These are phyloP conservation scores for Hevea brasiliensis DNA, from an alignment of 345 rosid genomes.

Conservation along the genomic window DNA sequence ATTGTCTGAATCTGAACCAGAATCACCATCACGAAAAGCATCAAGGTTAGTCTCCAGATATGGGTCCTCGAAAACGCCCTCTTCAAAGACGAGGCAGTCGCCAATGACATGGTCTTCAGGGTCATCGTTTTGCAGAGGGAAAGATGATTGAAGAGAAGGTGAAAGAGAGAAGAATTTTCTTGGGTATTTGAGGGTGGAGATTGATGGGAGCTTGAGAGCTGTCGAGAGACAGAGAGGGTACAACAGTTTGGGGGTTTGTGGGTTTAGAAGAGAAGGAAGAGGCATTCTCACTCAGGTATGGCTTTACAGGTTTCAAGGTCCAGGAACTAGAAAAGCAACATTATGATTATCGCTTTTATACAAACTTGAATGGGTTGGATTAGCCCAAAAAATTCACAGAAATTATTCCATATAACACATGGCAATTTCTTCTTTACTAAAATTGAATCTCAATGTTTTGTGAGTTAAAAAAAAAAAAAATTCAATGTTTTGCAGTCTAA, in stretches of 20 bases:
- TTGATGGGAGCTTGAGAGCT: slow-evolving; percentile 15
- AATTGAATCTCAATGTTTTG: no score
- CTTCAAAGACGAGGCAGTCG: slow-evolving; percentile 91
- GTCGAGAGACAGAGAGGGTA: slow-evolving; percentile 9
- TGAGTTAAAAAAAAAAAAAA: no score
- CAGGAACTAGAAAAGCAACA: background rate
- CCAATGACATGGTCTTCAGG: slow-evolving; percentile 52
- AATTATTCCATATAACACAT: no score
- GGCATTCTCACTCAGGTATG: slow-evolving; percentile 33
- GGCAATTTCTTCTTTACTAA: no score
- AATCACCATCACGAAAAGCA: background rate
- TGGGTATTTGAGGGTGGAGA: slow-evolving; percentile 27
- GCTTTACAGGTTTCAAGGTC: background rate
- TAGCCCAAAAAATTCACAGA: no score
- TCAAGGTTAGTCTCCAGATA: slow-evolving; percentile 35
- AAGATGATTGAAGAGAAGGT: slow-evolving; percentile 40
- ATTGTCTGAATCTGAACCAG: background rate
- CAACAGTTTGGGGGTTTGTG: slow-evolving; percentile 18
- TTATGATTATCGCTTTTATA: background rate
- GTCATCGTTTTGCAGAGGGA: slow-evolving; percentile 25
- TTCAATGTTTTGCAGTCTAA: no score
- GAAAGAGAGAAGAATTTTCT: slow-evolving; percentile 37
- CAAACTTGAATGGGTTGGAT: no score
- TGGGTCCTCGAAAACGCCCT: slow-evolving; percentile 82
- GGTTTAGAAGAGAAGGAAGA: slow-evolving; percentile 23